Conservation (phyloP, 140 eudicot species). For the Stevia rebaudiana region DNA sequence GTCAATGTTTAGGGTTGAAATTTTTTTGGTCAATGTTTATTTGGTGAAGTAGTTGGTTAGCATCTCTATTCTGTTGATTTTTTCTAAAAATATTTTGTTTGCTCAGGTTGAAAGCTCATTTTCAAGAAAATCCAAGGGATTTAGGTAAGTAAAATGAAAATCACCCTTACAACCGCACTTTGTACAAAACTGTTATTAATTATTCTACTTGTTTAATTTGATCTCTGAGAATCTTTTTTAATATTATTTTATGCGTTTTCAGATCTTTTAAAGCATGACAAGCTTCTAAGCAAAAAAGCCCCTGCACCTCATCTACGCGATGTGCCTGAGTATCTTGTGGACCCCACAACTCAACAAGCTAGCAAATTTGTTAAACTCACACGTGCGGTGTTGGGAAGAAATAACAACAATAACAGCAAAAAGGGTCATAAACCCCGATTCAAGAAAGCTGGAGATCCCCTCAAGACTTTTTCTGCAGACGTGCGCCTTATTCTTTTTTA, state of each 20-base stretch:
- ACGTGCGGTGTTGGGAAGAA: slow-evolving; percentile 74
- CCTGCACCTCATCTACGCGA: slow-evolving; percentile 82
- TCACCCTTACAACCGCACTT: neutral
- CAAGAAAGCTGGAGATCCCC: slow-evolving; percentile 70
- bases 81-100: neutral
- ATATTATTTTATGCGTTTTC: neutral
- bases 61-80: neutral
- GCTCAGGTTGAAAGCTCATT: slow-evolving; percentile 86
- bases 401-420: slow-evolving; percentile 29
- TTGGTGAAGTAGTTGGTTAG: neutral
- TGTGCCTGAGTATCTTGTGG: slow-evolving; percentile 78
- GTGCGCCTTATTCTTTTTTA: slow-evolving; percentile 26
- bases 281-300: slow-evolving; percentile 78
- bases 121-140: slow-evolving; percentile 87
- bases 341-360: slow-evolving; percentile 85
- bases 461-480: slow-evolving; percentile 69
- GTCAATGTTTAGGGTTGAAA: no score
- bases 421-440: slow-evolving; percentile 53
- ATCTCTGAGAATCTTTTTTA: neutral
- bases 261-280: slow-evolving; percentile 94
- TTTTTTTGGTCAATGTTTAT: neutral
- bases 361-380: slow-evolving; percentile 82
- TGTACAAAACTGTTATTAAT: neutral
- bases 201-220: neutral
- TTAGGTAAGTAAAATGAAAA: slow-evolving; percentile 63